These are phyloP conservation scores for Exserohilum rostratum DNA, from an alignment of 2,329 filamentous ascomycete genomes.

Conservation along the genomic window DNA sequence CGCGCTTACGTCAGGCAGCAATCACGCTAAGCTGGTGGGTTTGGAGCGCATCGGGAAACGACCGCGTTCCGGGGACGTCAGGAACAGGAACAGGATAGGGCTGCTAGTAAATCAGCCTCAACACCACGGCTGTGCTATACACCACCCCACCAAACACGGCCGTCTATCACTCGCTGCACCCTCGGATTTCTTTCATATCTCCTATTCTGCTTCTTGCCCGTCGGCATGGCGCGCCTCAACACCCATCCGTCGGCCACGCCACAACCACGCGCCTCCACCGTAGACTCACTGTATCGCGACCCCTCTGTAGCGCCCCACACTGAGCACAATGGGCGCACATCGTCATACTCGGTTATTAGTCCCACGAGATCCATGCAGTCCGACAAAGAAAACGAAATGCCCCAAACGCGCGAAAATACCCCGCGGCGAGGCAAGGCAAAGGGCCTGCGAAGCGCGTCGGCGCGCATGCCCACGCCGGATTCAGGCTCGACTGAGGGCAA, in stretches of 20 bases:
- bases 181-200: neutral
- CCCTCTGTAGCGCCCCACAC: conserved; percentile 37
- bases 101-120: conserved; percentile 1
- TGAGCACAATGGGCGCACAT: conserved; percentile 25
- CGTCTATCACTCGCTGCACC: neutral
- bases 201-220: neutral
- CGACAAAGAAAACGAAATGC: conserved; percentile 54
- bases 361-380: conserved; percentile 42
- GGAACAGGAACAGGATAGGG: neutral
- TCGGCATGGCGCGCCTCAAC: conserved; percentile 48
- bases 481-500: conserved; percentile 43
- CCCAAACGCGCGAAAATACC: conserved; percentile 35
- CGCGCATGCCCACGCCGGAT: conserved; percentile 48
- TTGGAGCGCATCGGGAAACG: conserved; percentile 10
- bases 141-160: neutral
- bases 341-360: conserved; percentile 42
- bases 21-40: conserved; percentile 24
- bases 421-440: conserved; percentile 52
- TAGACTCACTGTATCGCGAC: conserved; percentile 47
- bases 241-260: conserved; percentile 40
- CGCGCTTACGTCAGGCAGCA: conserved; percentile 21
- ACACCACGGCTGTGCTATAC: neutral
- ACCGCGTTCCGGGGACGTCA: conserved; percentile 13
- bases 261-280: conserved; percentile 36
- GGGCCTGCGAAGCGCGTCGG: conserved; percentile 41